Evolutionary conservation across 1,284 basidiomycete genomes (phyloP), one percentile per base, ranked within the genome.

Genomic region (Trametes polyzona): DNA sequence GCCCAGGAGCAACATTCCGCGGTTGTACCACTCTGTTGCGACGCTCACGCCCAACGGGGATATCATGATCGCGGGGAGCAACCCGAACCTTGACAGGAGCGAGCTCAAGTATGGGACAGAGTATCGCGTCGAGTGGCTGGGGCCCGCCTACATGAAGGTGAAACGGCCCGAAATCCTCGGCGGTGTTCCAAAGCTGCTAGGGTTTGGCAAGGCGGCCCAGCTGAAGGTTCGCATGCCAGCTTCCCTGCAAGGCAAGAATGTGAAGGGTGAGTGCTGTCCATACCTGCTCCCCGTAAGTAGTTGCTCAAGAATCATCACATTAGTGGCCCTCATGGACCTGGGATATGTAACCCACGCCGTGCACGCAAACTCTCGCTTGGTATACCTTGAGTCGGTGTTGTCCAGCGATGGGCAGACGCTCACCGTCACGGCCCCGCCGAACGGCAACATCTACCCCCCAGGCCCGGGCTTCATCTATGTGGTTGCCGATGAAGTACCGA

Each of bases 11-110:
- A 64, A 76, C 33, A 93, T 93, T 61, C 87, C 93, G 26, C 78
- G 93, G 52, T 69, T 96, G 69, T 96, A 96, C 70, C 93, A 96
- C 65, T 91, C 88, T 12, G 83, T 88, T 0, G 88, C 89, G 43
- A 89, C 86, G 21, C 72, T 91, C 63, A 87, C 87, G 16, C 90
- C 89, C 10, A 74, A 75, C 43, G 92, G 87, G 7, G 79, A 82
- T 47, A 72, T 93, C 51, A 84, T 92, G 84, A 83, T 94, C 58
- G 85, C 89, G 17, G 92, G 92, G 8, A 90, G 88, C 56, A 94
- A 93, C 69, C 92, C 92, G 16, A 94, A 94, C 69, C 69, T 90
- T 55, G 90, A 92, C 69, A 76, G 88, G 41, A 90, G 86, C 61
- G 87, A 84, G 61, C 65, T 81, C 37, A 76, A 76, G 65, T 93